These are phyloP conservation scores for Tricharina praecox DNA, from an alignment of 495 filamentous ascomycete genomes.

Conservation along the genomic window DNA sequence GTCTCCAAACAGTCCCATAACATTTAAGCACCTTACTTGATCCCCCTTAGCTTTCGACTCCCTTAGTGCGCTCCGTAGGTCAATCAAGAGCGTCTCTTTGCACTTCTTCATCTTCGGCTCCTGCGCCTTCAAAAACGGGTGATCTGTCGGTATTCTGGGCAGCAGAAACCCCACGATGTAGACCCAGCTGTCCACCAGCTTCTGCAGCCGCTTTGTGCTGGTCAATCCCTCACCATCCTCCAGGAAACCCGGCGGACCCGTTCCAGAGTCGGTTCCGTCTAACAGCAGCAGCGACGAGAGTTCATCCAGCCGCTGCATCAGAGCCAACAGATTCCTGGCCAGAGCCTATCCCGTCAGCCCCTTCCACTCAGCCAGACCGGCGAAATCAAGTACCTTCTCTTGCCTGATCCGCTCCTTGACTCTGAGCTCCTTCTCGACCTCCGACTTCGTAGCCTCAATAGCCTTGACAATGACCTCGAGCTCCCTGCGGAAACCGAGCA, in stretches of 20 bases:
- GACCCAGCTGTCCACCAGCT: constrained; percentile 31
- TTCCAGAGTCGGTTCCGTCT: constrained; percentile 9
- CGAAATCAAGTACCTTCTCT: constrained; percentile 29
- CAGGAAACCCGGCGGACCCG: constrained; percentile 4
- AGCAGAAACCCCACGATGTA: constrained; percentile 29
- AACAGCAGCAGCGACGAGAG: constrained; percentile 49
- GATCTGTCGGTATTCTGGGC: constrained; percentile 32
- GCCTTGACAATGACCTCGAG: constrained; percentile 42
- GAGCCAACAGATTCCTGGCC: constrained; percentile 51
- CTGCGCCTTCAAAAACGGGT: constrained; percentile 49
- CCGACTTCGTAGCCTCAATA: constrained; percentile 36
- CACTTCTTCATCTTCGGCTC: constrained; percentile 40
- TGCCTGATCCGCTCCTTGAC: constrained; percentile 37
- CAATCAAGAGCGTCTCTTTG: constrained; percentile 63
- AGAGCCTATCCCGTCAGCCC: constrained; percentile 17
- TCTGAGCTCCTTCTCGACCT: constrained; percentile 38
- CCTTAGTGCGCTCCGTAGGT: constrained; percentile 62
- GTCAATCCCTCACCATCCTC: constrained; percentile 24
- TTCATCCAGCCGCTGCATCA: constrained; percentile 51
- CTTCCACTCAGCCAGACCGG: neutral
- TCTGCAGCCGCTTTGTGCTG: constrained; percentile 29
- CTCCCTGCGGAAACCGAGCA: constrained; percentile 69
- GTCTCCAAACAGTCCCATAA: constrained; percentile 60
- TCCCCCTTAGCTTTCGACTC: constrained; percentile 41
- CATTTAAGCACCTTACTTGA: constrained; percentile 43